Base-by-base conservation (phyloP, 352 stramenopile species). In the Phytopythium mirpurense region DNA sequence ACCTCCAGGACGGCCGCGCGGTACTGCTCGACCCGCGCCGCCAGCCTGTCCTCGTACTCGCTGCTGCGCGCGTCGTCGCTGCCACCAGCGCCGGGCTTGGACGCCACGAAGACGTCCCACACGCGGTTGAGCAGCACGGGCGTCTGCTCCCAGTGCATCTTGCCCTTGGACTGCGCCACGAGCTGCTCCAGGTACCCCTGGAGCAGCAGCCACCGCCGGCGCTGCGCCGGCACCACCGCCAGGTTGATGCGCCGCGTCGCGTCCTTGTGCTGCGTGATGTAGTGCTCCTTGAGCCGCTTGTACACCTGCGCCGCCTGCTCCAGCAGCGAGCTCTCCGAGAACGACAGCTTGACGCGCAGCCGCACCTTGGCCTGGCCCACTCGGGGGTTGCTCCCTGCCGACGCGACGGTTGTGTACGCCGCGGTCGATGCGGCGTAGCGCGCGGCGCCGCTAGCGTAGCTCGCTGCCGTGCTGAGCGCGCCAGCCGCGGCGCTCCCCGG, bases 61-160 rank as follows among this genome's bases (percentile, higher is more conserved):
- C 67, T 40, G 19, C 78, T 62, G 5, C 74, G 67, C 3, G 24
- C 47, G 15, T 35, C 9, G 4, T 21, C 27, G 9, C 19, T 23
- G 10, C 27, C n/a, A n/a, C n/a, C n/a, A n/a, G n/a, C n/a, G n/a
- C n/a, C n/a, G n/a, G n/a, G n/a, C 5, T 31, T 12, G 6, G 11
- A 23, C 24, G 42, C 54, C 29, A 3, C 41, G 5, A 90, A 90
- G 57, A 88, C 86, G 41, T 90, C 80, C 74, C 80, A 87, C 8
- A 90, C 73, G 4, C 86, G 65, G 35, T 63, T 85, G 10, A 90
- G 57, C 11, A 90, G 49, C 24, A 85, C 59, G 8, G 80, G 80
- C 0, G 80, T 88, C 14, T 66, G 68, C 24, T 80, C 66, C 80
- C 77, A 90, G 36, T 90, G 74, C 23, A 90, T 49, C 43, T 85